Evolutionary conservation across 768 basidiomycete species (phyloP), one percentile per base, ranked within the genome.

Genomic region (Leccinum subgranulosum): DNA sequence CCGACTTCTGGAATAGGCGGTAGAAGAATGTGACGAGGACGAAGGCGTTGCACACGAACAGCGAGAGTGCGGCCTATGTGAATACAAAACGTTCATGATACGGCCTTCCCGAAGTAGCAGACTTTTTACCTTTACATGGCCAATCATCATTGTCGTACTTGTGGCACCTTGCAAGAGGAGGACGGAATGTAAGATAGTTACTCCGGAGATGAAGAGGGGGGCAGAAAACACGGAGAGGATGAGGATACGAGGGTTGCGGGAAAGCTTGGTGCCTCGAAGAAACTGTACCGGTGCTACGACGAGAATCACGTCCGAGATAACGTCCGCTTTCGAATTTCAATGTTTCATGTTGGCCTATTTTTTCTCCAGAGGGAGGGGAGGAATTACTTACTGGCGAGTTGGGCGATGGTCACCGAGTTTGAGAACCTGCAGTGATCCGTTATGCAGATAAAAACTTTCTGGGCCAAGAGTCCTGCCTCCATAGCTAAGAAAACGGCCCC

Each of bases 341-440:
- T 50, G 29, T 34, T 41, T 6, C 10, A 46, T n/a, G 9, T 14
- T 29, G 25, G 23, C 28, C 2, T 25, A 9, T 19, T 34, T 33
- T 34, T 6, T 41, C n/a, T 43, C 41, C 41, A 19, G 41, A 43
- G 10, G 41, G 8, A 4, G 39, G 10, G 39, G 21, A 8, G 17
- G 17, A n/a, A n/a, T 10, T 9, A 63, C 68, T 63, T 34, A 70
- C 69, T 66, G 39, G 63, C 14, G 39, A 72, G 70, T 46, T 70
- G 58, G 1, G 64, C 28, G 39, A 72, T 58, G 4, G 59, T 60
- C 3, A 70, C 56, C 11, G 47, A 3, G 0, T 1, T 9, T 6
- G 55, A 34, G 6, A 62, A 9, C 14, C 5, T 4, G 51, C 68
- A 70, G 2, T 1, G 0, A 7, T 46, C 3, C 11, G 27, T n/a